Evolutionary conservation across 257 asterid genomes (phyloP).

Genomic region (Verbena officinalis): DNA sequence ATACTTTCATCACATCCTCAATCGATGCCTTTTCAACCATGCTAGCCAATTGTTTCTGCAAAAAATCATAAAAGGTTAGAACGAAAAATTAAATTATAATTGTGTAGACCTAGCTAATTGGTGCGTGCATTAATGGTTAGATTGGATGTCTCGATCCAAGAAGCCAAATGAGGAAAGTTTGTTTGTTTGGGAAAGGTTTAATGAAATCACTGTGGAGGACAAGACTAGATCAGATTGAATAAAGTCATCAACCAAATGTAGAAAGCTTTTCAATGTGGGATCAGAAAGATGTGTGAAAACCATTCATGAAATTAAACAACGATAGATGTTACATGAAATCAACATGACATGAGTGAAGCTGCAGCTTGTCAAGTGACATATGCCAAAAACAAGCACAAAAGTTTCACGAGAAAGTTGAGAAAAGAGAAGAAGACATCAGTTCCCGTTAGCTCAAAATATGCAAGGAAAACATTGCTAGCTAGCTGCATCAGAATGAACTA

Average conservation of each 20-base stretch:
- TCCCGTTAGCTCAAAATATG: not conserved
- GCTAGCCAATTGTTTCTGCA: conserved; percentile 81
- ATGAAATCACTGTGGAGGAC: conserved; percentile 53
- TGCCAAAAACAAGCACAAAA: conserved; percentile 22
- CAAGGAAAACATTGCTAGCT: conserved; percentile 24
- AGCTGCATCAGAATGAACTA: conserved; percentile 30
- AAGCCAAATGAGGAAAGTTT: conserved; percentile 57
- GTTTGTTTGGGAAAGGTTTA: conserved; percentile 46
- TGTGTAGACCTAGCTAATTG: not conserved
- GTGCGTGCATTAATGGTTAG: conserved; percentile 42
- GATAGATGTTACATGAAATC: conserved; percentile 58
- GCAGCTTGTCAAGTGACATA: conserved; percentile 27
- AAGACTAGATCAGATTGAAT: conserved; percentile 49
- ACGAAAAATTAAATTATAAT: no score
- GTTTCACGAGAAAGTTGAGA: conserved; percentile 21
- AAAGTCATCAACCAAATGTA: conserved; percentile 51
- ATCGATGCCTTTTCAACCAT: conserved; percentile 95
- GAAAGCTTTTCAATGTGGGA: conserved; percentile 34
- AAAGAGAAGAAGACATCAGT: not conserved
- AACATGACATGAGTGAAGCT: no score
- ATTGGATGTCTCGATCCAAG: conserved; percentile 26
- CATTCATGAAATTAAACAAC: conserved; percentile 40
- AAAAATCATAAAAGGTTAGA: no score
- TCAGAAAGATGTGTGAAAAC: conserved; percentile 36
- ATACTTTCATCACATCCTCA: conserved; percentile 91